Conservation (phyloP, 2,329 filamentous ascomycete genomes). For the Zymoseptoria tritici region DNA sequence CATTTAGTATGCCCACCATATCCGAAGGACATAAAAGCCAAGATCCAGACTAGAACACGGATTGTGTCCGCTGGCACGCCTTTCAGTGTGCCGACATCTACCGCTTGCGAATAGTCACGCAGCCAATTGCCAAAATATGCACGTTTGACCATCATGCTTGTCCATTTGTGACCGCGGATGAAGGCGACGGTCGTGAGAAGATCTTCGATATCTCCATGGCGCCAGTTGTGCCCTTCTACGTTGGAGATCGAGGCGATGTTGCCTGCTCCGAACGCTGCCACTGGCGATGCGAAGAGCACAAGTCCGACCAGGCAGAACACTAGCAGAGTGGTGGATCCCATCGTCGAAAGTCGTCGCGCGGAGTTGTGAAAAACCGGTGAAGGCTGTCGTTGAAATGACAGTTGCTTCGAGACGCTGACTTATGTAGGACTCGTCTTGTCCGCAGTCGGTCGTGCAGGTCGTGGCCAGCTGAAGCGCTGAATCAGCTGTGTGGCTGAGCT, state of each 20-base stretch:
- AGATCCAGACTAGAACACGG: slow-evolving; percentile 76
- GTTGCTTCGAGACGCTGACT: too few relatives aligned
- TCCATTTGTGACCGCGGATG: slow-evolving; percentile 66
- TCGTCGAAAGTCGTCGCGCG: neutral
- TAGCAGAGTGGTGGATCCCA: slow-evolving; percentile 12
- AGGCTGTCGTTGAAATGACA: neutral
- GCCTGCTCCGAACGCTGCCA: slow-evolving; percentile 40
- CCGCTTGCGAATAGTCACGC: slow-evolving; percentile 85
- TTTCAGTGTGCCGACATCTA: slow-evolving; percentile 89
- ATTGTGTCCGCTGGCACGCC: slow-evolving; percentile 85
- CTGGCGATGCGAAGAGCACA: slow-evolving; percentile 23
- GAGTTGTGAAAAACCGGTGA: neutral
- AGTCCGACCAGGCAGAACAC: slow-evolving; percentile 23
- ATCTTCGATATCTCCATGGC: slow-evolving; percentile 48
- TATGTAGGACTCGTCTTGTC: too few relatives aligned
- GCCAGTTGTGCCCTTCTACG: slow-evolving; percentile 44
- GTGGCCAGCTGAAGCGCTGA: slow-evolving; percentile 6
- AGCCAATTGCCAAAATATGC: slow-evolving; percentile 98
- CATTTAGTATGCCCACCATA: slow-evolving; percentile 34
- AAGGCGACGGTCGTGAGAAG: slow-evolving; percentile 44
- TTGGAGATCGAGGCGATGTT: slow-evolving; percentile 39
- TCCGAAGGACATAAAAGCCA: slow-evolving; percentile 84
- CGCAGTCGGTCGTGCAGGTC: neutral
- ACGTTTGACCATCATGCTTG: slow-evolving; percentile 66
- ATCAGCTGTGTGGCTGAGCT: slow-evolving; percentile 7